Evolutionary conservation across 257 asterid genomes (phyloP).

Genomic region (Echites panduratus): DNA sequence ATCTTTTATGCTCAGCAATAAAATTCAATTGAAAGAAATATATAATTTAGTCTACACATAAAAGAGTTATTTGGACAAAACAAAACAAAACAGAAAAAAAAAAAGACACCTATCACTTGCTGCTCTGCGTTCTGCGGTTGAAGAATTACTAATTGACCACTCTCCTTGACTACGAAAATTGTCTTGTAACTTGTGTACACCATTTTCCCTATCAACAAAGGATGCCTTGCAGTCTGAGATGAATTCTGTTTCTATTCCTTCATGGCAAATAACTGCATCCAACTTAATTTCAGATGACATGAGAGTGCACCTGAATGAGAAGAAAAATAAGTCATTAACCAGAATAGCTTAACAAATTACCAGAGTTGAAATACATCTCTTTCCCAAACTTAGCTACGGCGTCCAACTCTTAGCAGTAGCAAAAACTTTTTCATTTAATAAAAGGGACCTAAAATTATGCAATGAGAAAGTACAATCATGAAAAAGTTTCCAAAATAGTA

Average conservation of each 20-base stretch:
- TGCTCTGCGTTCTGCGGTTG: conserved; percentile 21
- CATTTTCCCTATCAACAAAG: conserved; percentile 20
- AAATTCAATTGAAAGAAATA: not conserved
- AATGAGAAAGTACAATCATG: not conserved
- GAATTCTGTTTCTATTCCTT: conserved; percentile 18
- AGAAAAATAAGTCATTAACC: not conserved
- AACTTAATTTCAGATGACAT: conserved; percentile 33
- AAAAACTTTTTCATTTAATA: not conserved
- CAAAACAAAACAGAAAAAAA: not conserved
- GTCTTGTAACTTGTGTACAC: conserved; percentile 17
- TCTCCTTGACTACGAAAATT: conserved; percentile 26
- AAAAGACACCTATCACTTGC: conserved; percentile 30
- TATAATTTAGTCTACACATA: not conserved
- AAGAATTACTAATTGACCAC: conserved; percentile 19
- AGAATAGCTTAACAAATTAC: not conserved
- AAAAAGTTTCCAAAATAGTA: not conserved
- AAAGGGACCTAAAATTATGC: not conserved
- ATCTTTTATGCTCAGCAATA: not conserved
- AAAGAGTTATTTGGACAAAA: not conserved
- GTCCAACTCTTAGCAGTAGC: not conserved
- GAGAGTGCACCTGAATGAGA: conserved; percentile 10
- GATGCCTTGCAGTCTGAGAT: conserved; percentile 14
- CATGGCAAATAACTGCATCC: conserved; percentile 17
- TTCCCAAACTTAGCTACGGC: not conserved
- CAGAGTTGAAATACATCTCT: not conserved